Base-by-base conservation (phyloP, 2,329 filamentous ascomycete species). In the Xylariaceae sp. region DNA sequence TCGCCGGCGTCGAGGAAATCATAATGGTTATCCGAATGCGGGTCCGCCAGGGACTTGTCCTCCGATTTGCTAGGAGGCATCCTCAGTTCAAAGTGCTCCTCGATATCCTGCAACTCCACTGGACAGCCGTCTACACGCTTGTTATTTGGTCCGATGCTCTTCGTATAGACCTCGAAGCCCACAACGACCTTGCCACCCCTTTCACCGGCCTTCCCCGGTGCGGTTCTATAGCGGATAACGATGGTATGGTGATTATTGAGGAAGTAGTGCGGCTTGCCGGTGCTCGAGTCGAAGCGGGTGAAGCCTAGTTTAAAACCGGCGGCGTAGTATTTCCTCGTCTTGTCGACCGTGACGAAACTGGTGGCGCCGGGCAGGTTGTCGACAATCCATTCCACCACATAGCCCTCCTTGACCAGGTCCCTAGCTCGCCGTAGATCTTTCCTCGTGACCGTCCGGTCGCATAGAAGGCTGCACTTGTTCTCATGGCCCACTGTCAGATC, bases 371-470 rank as follows among this genome's bases (percentile, higher is more conserved):
- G 88, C 8, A 95, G 71, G 54, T 94, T 94, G 62, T 95, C 88
- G 48, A 92, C 84, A 50, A 94, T 94, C 88, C 88, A 94, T 62
- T 94, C 88, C 2, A 82, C 81, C n/a, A 92, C 80, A 60, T 92
- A 94, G 24, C 84, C 85, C 37, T 88, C 76, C 44, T 74, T 75
- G 27, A 94, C 81, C 54, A 94, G 66, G 46, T 88, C 71, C 51
- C 75, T 76, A 4, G 85, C 83, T 57, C 78, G 76, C 51, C 74
- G 72, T 41, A 94, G 62, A 32, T 81, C 83, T 31, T 70, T 69
- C 27, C 76, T 72, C 46, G 76, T 74, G 12, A 92, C 69, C 38
- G 82, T 72, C 35, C 73, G 73, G 26, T 74, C 83, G 65, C 88
- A 92, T 9, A 94, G 73, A 51, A 81, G 74, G 45, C 74, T 78